Percentiles rank a stretch among this genome's conserved stretches.
Evolutionary conservation across 2,329 filamentous ascomycete genomes (phyloP).

Genomic region (Cladosporium colombiae): DNA sequence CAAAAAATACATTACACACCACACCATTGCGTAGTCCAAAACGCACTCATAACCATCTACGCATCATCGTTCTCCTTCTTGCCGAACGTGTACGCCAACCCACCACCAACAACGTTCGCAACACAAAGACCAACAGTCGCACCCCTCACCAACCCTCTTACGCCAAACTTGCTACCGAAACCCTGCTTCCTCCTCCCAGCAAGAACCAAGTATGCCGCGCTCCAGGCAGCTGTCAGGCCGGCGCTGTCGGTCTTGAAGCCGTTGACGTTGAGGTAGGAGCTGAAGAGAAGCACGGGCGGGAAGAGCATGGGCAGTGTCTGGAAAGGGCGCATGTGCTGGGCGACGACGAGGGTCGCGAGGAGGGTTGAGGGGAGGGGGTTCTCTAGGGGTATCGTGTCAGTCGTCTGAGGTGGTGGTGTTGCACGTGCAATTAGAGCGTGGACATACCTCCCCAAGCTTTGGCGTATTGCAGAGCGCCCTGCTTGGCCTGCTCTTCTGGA

Average conservation of each 20-base stretch:
- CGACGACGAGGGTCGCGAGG: constrained; percentile 65
- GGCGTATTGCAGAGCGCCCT: constrained; percentile 47
- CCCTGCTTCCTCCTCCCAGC: constrained; percentile 58
- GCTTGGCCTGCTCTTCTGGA: constrained; percentile 40
- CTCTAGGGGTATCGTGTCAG: constrained; percentile 48
- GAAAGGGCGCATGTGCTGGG: constrained; percentile 67
- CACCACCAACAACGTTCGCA: constrained; percentile 53
- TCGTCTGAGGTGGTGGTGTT: constrained; percentile 2
- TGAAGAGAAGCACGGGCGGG: constrained; percentile 65
- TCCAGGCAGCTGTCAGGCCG: constrained; percentile 65
- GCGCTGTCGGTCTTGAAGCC: constrained; percentile 64
- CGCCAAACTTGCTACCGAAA: constrained; percentile 51
- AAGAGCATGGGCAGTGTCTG: constrained; percentile 67
- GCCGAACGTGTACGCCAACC: constrained; percentile 55
- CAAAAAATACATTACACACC: background rate
- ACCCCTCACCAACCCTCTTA: constrained; percentile 54
- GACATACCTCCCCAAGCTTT: constrained; percentile 55
- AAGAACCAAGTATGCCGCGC: constrained; percentile 62
- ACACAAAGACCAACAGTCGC: constrained; percentile 53
- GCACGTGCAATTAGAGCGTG: constrained; percentile 9
- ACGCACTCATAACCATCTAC: background rate
- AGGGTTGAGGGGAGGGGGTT: constrained; percentile 65
- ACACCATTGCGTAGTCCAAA: background rate
- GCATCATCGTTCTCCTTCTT: constrained; percentile 43
- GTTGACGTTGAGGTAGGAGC: constrained; percentile 65